Evolutionary conservation across 768 basidiomycete species (phyloP).

Genomic region (Mycena polygramma): DNA sequence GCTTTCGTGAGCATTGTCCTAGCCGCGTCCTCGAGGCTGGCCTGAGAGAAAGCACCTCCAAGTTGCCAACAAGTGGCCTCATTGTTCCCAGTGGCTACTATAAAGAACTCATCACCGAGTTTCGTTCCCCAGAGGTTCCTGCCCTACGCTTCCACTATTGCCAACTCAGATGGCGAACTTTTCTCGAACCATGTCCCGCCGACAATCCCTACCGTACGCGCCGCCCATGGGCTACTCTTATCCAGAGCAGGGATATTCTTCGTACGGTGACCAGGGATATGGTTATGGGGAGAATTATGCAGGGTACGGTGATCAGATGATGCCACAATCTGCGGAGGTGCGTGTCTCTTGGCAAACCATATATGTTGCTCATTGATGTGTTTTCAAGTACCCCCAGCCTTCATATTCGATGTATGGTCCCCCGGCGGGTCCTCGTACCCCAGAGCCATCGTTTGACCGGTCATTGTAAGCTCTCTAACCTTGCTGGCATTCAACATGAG

Average conservation of each 20-base stretch:
- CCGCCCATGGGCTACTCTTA: slow-evolving; percentile 29
- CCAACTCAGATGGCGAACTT: slow-evolving; percentile 30
- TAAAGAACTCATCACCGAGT: slow-evolving; percentile 6
- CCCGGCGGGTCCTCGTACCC: slow-evolving; percentile 51
- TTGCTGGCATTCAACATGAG: slow-evolving; percentile 2
- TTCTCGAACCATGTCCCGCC: slow-evolving; percentile 38
- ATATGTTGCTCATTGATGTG: slow-evolving; percentile 13
- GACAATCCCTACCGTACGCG: slow-evolving; percentile 45
- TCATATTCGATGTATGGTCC: slow-evolving; percentile 63
- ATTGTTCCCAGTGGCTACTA: slow-evolving; percentile 36
- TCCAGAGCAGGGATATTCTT: slow-evolving; percentile 26
- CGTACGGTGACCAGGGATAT: slow-evolving; percentile 25
- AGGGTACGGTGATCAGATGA: slow-evolving; percentile 57
- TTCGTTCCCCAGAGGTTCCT: slow-evolving; percentile 10
- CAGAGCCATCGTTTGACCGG: slow-evolving; percentile 56
- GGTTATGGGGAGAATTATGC: slow-evolving; percentile 39
- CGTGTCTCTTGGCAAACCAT: slow-evolving; percentile 31
- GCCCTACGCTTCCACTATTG: not conserved
- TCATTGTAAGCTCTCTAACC: slow-evolving; percentile 50
- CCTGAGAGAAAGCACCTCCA: slow-evolving; percentile 34
- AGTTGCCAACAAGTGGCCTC: slow-evolving; percentile 31
- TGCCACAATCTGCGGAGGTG: slow-evolving; percentile 54
- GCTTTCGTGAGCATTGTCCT: slow-evolving; percentile 33
- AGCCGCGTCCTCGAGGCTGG: slow-evolving; percentile 38
- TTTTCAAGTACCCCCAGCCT: slow-evolving; percentile 57